phyloP scores from a whole-genome alignment of 306 rosid species.

The Dalbergia cochinchinensis region DNA sequence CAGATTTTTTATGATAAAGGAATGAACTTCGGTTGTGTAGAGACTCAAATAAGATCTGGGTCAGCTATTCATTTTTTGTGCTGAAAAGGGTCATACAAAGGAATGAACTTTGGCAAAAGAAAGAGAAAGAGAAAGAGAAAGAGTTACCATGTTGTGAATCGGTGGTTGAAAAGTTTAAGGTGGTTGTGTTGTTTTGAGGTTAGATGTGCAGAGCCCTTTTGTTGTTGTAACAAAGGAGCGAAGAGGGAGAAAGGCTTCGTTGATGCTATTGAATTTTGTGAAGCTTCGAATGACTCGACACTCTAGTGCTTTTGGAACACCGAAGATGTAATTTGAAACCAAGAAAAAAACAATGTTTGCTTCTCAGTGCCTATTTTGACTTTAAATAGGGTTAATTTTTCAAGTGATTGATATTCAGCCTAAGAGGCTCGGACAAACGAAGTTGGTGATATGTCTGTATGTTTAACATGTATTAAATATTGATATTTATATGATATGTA shows the following conservation, averaged over 20 bases:
- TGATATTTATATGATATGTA: no score
- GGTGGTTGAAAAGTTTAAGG: neutral
- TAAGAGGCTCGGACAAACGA: no score
- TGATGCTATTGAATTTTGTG: neutral
- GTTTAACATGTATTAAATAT: no score
- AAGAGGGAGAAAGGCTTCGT: neutral
- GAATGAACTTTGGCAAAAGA: neutral
- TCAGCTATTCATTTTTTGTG: neutral
- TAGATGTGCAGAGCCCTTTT: neutral
- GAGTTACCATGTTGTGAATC: slow-evolving; percentile 39
- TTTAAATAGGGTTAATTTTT: no score
- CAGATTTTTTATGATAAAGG: neutral
- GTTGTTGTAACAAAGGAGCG: neutral
- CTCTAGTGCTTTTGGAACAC: no score
- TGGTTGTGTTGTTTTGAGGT: neutral
- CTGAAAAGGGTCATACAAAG: slow-evolving; percentile 9
- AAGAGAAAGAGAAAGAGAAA: slow-evolving; percentile 1
- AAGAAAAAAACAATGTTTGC: neutral
- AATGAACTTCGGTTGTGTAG: neutral
- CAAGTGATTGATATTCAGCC: no score
- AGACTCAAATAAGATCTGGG: slow-evolving; percentile 40
- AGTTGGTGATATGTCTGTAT: no score
- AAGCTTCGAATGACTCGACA: neutral
- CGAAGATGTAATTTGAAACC: neutral
- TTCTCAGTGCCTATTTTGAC: no score